phyloP scores from a whole-genome alignment of 805 yeast species.

The Priceomyces castillae region DNA sequence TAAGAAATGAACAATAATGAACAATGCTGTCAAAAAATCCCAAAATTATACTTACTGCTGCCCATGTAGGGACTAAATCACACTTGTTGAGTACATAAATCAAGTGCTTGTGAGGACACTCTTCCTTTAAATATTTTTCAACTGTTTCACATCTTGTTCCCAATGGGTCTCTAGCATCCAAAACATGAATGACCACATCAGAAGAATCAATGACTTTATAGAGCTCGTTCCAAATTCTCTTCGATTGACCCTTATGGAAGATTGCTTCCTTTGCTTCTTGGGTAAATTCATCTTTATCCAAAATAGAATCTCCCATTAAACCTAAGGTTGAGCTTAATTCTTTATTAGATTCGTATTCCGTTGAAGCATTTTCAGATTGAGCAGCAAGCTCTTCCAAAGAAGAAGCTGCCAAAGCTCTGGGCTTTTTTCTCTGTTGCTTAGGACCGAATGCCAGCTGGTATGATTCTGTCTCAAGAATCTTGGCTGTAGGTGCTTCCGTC shows the following conservation, averaged over 20 bases:
- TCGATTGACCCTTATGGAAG: conserved; percentile 95
- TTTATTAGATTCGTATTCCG: conserved; percentile 66
- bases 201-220: conserved; percentile 97
- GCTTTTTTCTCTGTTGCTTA: conserved; percentile 88
- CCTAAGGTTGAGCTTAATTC: conserved; percentile 76
- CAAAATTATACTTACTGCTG: conserved; percentile 79
- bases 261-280: conserved; percentile 93
- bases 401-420: conserved; percentile 69
- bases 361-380: conserved; percentile 54
- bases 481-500: conserved; percentile 73
- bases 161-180: conserved; percentile 96
- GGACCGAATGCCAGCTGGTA: conserved; percentile 87
- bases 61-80: conserved; percentile 99
- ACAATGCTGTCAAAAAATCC: not conserved
- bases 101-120: conserved; percentile 95
- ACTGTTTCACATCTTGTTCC: conserved; percentile 95
- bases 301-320: conserved; percentile 64
- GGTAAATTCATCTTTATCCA: conserved; percentile 74
- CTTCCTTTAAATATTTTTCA: conserved; percentile 88
- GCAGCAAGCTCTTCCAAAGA: conserved; percentile 75
- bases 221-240: conserved; percentile 97
- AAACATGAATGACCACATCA: conserved; percentile 92
- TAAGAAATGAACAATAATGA: conserved; percentile 1
- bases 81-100: conserved; percentile 93
- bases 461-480: conserved; percentile 85